Percentiles rank a stretch among this genome's conserved stretches.
Evolutionary conservation across 1,284 basidiomycete genomes (phyloP).

Genomic region (Xerocomus alliaceus): DNA sequence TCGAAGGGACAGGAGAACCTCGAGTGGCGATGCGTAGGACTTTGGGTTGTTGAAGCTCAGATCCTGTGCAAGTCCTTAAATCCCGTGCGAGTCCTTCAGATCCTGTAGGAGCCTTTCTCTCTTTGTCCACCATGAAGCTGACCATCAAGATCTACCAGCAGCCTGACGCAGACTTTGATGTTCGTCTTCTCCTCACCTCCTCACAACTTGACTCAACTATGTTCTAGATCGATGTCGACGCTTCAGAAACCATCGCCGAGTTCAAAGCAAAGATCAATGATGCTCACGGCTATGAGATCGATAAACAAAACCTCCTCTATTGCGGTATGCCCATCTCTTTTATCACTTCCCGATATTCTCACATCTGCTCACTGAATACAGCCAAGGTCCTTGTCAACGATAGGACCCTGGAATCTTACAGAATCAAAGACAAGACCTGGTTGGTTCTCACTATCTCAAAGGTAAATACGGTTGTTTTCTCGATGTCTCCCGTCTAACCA

Average conservation of each 20-base stretch:
- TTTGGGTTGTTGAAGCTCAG: no score
- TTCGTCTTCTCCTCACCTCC: background rate
- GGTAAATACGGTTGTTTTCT: background rate
- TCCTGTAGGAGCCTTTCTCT: conserved; percentile 1
- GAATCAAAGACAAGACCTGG: background rate
- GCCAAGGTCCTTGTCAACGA: background rate
- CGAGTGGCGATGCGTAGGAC: conserved; percentile 8
- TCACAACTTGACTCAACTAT: background rate
- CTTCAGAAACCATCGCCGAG: conserved; percentile 9
- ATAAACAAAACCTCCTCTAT: conserved; percentile 1
- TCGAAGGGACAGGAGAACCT: no score
- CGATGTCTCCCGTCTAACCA: background rate
- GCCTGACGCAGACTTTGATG: conserved; percentile 4
- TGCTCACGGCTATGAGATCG: background rate
- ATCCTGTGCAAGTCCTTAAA: no score
- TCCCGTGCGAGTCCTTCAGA: no score
- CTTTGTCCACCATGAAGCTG: conserved; percentile 13
- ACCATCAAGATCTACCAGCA: conserved; percentile 9
- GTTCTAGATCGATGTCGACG: conserved; percentile 4
- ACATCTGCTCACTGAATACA: background rate
- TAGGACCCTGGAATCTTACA: conserved; percentile 8
- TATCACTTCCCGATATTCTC: background rate
- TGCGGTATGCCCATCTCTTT: background rate
- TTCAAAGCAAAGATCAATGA: conserved; percentile 8
- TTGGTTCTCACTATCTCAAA: conserved; percentile 1